phyloP scores from a whole-genome alignment of 2,329 filamentous ascomycete genomes.

The Neoascochyta sp. region DNA sequence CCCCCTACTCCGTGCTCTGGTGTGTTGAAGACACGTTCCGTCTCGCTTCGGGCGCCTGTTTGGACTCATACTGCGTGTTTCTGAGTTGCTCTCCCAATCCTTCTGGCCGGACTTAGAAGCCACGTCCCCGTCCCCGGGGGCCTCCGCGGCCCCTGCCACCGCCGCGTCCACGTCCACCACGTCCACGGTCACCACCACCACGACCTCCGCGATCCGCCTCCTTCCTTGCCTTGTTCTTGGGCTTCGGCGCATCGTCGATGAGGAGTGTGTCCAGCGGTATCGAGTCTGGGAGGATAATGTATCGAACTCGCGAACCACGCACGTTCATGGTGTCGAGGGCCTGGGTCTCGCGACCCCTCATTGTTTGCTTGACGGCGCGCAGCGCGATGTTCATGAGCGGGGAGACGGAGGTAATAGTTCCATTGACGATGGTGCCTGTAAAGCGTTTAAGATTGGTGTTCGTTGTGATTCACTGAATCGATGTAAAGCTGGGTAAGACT shows the following conservation, averaged over 20 bases:
- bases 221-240: constrained; percentile 99
- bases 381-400: constrained; percentile 98
- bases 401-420: constrained; percentile 93
- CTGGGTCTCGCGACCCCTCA: constrained; percentile 80
- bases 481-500: no score
- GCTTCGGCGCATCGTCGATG: constrained; percentile 95
- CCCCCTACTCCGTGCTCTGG: constrained; percentile 13
- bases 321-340: constrained; percentile 94
- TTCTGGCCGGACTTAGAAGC: constrained; percentile 15
- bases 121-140: constrained; percentile 42
- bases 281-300: constrained; percentile 93
- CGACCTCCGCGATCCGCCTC: constrained; percentile 61
- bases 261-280: constrained; percentile 91
- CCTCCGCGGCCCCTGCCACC: constrained; percentile 38
- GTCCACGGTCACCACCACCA: constrained; percentile 46
- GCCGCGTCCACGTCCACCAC: constrained; percentile 46
- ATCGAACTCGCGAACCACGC: constrained; percentile 91
- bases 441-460: no score
- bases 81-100: constrained; percentile 4
- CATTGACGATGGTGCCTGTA: constrained; percentile 87
- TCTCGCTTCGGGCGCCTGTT: constrained; percentile 3
- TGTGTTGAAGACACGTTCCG: constrained; percentile 1
- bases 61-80: constrained; percentile 4
- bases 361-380: constrained; percentile 94
- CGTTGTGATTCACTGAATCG: no score